Conservation (phyloP, 179 eudicot genomes). For the Spergularia azorica region DNA sequence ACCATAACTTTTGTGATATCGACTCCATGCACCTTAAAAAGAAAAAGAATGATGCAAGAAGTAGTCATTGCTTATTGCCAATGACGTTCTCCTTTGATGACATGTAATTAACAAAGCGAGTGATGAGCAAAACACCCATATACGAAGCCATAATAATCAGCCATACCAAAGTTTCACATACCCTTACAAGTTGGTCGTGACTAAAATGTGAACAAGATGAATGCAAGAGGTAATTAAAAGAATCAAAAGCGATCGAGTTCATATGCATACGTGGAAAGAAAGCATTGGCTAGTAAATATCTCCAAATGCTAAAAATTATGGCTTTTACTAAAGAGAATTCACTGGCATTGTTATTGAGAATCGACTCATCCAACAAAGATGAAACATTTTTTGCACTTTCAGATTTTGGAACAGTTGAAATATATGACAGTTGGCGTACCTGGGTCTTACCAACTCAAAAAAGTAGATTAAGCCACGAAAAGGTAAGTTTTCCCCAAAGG, state of each 20-base stretch:
- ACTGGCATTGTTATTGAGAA: slow-evolving; percentile 49
- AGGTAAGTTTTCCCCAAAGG: slow-evolving; percentile 63
- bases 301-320: slow-evolving; percentile 49
- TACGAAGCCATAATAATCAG: slow-evolving; percentile 73
- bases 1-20: slow-evolving; percentile 81
- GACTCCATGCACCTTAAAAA: slow-evolving; percentile 71
- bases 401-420: slow-evolving; percentile 62
- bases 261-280: slow-evolving; percentile 53
- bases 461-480: slow-evolving; percentile 81
- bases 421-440: slow-evolving; percentile 53
- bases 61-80: slow-evolving; percentile 45
- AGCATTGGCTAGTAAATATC: slow-evolving; percentile 62
- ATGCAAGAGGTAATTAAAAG: background rate
- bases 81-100: slow-evolving; percentile 45
- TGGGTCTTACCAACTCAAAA: slow-evolving; percentile 58
- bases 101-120: slow-evolving; percentile 66
- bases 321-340: slow-evolving; percentile 54
- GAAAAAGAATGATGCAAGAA: slow-evolving; percentile 67
- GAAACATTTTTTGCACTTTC: slow-evolving; percentile 72
- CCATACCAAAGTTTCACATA: slow-evolving; percentile 40
- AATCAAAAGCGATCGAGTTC: slow-evolving; percentile 14
- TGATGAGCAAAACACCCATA: slow-evolving; percentile 77
- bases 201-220: background rate
- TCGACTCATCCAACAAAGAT: slow-evolving; percentile 65
- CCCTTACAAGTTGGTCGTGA: background rate